phyloP scores from a whole-genome alignment of 768 basidiomycete species.

The Leccinum subgranulosum region DNA sequence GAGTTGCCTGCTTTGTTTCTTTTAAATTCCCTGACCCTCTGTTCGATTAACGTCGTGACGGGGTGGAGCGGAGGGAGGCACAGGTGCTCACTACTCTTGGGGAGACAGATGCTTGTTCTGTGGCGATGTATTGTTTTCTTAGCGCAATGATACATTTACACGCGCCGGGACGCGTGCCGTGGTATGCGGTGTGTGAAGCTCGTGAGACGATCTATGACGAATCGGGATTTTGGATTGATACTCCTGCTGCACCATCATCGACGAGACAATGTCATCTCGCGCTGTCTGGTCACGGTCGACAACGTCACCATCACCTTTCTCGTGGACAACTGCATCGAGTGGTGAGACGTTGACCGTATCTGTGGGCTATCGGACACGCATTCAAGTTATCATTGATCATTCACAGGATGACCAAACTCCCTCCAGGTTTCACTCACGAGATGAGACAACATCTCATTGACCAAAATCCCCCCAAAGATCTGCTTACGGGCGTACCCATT shows the following conservation, averaged over 20 bases:
- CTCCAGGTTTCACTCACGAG: slow-evolving; percentile 76
- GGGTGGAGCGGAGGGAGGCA: not conserved
- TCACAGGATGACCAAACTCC: slow-evolving; percentile 72
- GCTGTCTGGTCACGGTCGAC: slow-evolving; percentile 33
- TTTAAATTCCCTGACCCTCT: not conserved
- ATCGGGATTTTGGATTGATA: not conserved
- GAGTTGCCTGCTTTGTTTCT: not conserved
- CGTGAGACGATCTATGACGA: not conserved
- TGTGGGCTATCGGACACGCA: not conserved
- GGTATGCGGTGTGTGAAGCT: not conserved
- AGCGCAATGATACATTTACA: not conserved
- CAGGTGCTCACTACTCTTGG: not conserved
- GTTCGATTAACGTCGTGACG: not conserved
- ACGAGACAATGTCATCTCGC: slow-evolving; percentile 6
- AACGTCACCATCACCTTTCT: slow-evolving; percentile 55
- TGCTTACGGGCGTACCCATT: slow-evolving; percentile 54
- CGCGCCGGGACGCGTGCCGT: slow-evolving; percentile 7
- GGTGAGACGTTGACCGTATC: slow-evolving; percentile 39
- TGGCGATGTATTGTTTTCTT: not conserved
- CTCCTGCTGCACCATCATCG: too few species aligned
- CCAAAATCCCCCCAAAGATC: slow-evolving; percentile 41
- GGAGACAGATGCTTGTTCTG: slow-evolving; percentile 3
- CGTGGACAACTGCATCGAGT: slow-evolving; percentile 80
- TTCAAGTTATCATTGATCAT: not conserved
- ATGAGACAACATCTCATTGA: slow-evolving; percentile 58